Evolutionary conservation across 768 basidiomycete species (phyloP).

Genomic region (Psilocybe azurescens): DNA sequence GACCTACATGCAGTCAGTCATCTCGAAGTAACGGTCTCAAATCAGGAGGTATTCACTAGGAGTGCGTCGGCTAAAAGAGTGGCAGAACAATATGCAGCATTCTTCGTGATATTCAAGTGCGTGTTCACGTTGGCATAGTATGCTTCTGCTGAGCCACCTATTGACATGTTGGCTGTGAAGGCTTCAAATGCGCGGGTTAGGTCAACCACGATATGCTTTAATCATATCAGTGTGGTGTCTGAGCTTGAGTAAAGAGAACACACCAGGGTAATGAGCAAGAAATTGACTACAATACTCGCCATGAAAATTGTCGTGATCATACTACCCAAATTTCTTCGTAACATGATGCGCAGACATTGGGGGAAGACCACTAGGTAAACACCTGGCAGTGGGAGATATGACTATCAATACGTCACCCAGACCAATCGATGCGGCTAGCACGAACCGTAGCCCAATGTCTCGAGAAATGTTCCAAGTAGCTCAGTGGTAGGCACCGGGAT

Average conservation of each 20-base stretch:
- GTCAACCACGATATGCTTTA: constrained; percentile 2
- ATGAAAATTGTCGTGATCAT: neutral
- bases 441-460: neutral
- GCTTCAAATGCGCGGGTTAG: neutral
- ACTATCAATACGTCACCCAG: neutral
- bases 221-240: neutral
- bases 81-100: neutral
- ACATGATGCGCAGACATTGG: constrained; percentile 4
- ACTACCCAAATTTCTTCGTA: neutral
- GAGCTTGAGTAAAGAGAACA: neutral
- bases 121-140: constrained; percentile 3
- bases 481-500: neutral
- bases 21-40: neutral
- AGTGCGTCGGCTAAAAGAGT: constrained; percentile 1
- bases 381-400: neutral
- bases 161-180: neutral
- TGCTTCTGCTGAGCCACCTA: neutral
- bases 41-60: neutral
- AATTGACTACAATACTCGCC: neutral
- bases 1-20: constrained; percentile 11
- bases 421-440: neutral
- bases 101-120: neutral
- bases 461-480: neutral
- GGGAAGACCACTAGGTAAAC: constrained; percentile 3
- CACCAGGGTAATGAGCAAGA: constrained; percentile 1